Base-by-base conservation (phyloP, 2,329 filamentous ascomycete genomes). In the Claviceps quebecensis region DNA sequence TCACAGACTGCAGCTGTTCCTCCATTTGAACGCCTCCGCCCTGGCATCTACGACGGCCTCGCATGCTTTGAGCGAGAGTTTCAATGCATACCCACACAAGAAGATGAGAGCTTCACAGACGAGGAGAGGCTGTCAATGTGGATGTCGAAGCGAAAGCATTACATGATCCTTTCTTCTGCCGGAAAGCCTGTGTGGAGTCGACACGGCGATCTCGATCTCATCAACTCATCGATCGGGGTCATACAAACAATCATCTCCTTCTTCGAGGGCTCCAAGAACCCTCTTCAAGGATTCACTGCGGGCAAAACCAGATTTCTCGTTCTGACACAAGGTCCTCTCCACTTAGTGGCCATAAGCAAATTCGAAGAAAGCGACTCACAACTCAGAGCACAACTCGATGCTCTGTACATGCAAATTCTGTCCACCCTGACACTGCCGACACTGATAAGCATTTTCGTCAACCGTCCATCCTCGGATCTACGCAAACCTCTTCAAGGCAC, bases 241-340 rank as follows among this genome's bases (percentile, higher is more conserved):
- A 84, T 96, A 2, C 93, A 97, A 65, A 98, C 93, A 44, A 91
- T 98, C 59, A 95, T 98, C 55, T 97, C 93, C 1, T 96, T 96
- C 64, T 97, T 94, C 63, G 85, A 95, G 64, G 83, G 83, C 45
- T 78, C 84, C 8, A 78, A 85, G 52, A 87, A 95, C 63, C 80
- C 78, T 0, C 74, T 98, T 11, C 79, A 80, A 56, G 84, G 84
- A 14, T 98, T 98, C 64, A 88, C 84, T 2, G 90, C 93, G n/a
- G 89, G 86, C 14, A 78, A 82, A 50, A 83, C 87, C 26, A 83
- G 86, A 53, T 97, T 98, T 59, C 87, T 95, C 26, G 78, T 98
- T 54, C 72, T 85, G 48, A 87, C 85, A 3, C 84, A 90, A 63
- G 91, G 89, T 0, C 87, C 90, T 11, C 74, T 98, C 41, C 94